A percentile compares a stretch with the other conserved stretches of the same genome.
Evolutionary conservation across 2,329 filamentous ascomycete species (phyloP).

Genomic region (Penicillium janthinellum): DNA sequence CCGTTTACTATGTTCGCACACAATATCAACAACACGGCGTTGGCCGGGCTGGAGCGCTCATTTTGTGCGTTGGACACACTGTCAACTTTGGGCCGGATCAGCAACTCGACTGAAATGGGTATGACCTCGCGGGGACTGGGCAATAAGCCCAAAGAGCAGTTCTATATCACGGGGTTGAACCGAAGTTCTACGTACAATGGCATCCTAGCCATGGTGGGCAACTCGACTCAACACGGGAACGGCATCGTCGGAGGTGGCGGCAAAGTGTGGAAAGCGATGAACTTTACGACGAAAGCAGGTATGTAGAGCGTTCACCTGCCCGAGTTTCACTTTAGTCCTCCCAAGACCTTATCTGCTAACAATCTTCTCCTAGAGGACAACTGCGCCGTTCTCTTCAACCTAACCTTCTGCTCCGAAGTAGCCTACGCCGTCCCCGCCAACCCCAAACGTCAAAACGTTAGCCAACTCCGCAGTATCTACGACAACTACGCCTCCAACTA

Average conservation of each 20-base stretch:
- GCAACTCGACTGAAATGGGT: constrained; percentile 58
- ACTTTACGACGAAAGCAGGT: constrained; percentile 80
- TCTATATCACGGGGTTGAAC: constrained; percentile 77
- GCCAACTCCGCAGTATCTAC: constrained; percentile 70
- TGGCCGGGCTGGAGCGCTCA: constrained; percentile 74
- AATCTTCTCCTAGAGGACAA: constrained; percentile 62
- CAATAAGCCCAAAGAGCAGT: constrained; percentile 78
- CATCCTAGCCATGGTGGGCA: constrained; percentile 66
- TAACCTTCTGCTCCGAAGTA: constrained; percentile 85
- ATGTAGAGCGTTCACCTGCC: constrained; percentile 17
- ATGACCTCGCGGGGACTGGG: constrained; percentile 71
- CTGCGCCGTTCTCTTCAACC: constrained; percentile 81
- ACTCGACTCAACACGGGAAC: constrained; percentile 56
- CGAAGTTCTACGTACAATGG: constrained; percentile 70
- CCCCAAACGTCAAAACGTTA: constrained; percentile 59
- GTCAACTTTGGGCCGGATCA: constrained; percentile 66
- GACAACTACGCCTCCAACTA: constrained; percentile 70
- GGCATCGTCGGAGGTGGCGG: constrained; percentile 71
- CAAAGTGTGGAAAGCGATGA: constrained; percentile 68
- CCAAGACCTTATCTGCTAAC: not conserved
- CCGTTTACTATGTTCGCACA: constrained; percentile 79
- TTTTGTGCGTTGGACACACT: constrained; percentile 75
- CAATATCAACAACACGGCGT: constrained; percentile 58
- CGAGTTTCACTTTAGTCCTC: not conserved
- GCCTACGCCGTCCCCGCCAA: constrained; percentile 92